Base-by-base conservation (phyloP, 257 asterid genomes). In the Solanum sejunctum region DNA sequence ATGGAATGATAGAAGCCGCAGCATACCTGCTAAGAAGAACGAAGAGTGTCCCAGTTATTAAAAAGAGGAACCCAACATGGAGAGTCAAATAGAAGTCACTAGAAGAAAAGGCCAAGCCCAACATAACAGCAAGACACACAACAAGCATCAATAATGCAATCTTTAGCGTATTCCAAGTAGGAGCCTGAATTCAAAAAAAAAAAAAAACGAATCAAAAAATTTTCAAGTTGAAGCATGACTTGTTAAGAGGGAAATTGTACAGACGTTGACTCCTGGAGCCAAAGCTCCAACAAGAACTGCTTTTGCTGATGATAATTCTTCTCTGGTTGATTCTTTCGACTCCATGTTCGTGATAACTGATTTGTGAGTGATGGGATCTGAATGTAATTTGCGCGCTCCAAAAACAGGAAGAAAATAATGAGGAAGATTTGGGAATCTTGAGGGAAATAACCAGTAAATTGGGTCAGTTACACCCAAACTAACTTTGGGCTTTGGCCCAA, bases 141-240 rank as follows among this genome's bases (percentile, higher is more conserved):
- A 93, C 92, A 90, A 96, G 91, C 98, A 96, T 88, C 8, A 95
- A 80, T 83, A 96, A 95, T 81, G 98, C 93, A 21, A 91, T 56
- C 92, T 92, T 97, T 21, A 97, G 81, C 47, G 98, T 89, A 83
- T 94, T 93, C 99, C 98, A 97, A 20, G 98, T 97, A 13, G 99
- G 91, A 58, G 84, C 95, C 98, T 97, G 90, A 49, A 86, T 79
- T 63, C 57, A 20, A 52, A 60, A 81, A 47, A 51, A 64, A 28
- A 26, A 66, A 18, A 72, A 17, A 43, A 58, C 23, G 43, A 45
- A 73, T 73, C 81, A 45, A 73, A 21, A 16, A 75, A 47, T 75
- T 21, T 49, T 75, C 1, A 75, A 21, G 58, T 13, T 15, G 7
- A 23, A 23, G 6, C 23, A 69, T 49, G 51, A 69, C 49, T 75